Evolutionary conservation across 257 asterid species (phyloP).

Genomic region (Perilla frutescens): DNA sequence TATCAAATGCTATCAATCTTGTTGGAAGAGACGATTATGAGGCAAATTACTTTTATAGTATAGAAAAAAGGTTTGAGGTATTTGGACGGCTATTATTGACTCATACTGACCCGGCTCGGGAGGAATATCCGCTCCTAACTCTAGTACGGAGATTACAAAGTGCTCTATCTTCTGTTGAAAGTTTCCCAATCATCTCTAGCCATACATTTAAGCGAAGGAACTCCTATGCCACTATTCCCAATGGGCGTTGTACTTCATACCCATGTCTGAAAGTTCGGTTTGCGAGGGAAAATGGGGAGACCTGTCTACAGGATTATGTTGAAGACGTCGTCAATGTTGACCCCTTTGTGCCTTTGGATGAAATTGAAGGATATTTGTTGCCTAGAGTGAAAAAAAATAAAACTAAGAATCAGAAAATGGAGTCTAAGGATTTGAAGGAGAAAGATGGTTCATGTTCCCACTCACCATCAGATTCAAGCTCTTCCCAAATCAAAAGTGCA

Average conservation of each 20-base stretch:
- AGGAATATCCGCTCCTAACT: conserved; percentile 53
- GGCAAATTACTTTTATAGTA: conserved; percentile 30
- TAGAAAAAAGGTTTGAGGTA: conserved; percentile 74
- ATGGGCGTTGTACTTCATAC: conserved; percentile 67
- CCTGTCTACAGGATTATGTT: conserved; percentile 53
- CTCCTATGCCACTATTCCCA: conserved; percentile 80
- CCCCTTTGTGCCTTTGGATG: conserved; percentile 76
- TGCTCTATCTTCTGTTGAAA: conserved; percentile 85
- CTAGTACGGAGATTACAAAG: conserved; percentile 63
- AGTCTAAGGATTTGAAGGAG: conserved; percentile 44
- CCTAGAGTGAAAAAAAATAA: conserved; percentile 54
- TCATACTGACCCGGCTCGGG: conserved; percentile 42
- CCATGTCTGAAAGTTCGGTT: conserved; percentile 84
- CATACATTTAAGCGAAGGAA: conserved; percentile 55
- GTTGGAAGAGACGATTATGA: conserved; percentile 39
- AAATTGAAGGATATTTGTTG: conserved; percentile 72
- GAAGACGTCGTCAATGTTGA: conserved; percentile 74
- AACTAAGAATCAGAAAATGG: conserved; percentile 39
- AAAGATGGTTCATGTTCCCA: conserved; percentile 45
- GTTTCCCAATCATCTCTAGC: conserved; percentile 73
- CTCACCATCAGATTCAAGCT: conserved; percentile 49
- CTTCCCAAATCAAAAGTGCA: conserved; percentile 44
- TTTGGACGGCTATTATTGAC: conserved; percentile 70
- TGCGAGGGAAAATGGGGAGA: conserved; percentile 65
- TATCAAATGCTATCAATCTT: conserved; percentile 59